A percentile compares a stretch with the other conserved stretches of the same genome.
These are phyloP conservation scores for Detonula confervacea DNA, from an alignment of 352 stramenopile genomes.

Conservation along the genomic window DNA sequence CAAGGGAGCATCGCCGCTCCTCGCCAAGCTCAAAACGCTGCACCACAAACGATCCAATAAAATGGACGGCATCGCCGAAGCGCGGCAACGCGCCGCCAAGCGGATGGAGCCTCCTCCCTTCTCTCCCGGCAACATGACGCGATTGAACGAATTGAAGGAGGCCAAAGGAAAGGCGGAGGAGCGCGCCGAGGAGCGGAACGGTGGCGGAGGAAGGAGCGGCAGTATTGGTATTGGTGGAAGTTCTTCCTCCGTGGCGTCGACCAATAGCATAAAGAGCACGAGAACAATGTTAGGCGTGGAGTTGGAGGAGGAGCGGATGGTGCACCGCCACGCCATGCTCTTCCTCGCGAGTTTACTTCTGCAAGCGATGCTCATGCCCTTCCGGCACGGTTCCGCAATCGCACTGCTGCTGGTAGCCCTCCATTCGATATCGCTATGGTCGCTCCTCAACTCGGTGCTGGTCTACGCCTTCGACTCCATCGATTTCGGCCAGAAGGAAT, in stretches of 20 bases:
- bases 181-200: too few relatives aligned
- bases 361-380: neutral
- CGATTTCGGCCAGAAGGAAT: neutral
- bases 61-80: too few relatives aligned
- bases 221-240: neutral
- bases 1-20: neutral
- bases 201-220: too few relatives aligned
- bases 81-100: slow-evolving; percentile 30
- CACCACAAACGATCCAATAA: slow-evolving; percentile 37
- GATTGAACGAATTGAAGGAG: slow-evolving; percentile 56
- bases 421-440: neutral
- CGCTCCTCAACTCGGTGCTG: neutral
- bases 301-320: neutral
- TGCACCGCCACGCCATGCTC: neutral
- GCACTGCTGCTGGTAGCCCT: neutral
- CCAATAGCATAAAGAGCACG: too few relatives aligned
- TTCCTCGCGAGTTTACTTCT: too few relatives aligned
- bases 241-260: neutral
- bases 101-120: slow-evolving; percentile 49
- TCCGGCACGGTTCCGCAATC: neutral
- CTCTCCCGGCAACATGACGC: slow-evolving; percentile 15
- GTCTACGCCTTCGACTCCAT: slow-evolving; percentile 10
- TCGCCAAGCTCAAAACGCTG: slow-evolving; percentile 10
- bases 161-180: slow-evolving; percentile 12
- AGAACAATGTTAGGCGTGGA: too few relatives aligned